phyloP scores from a whole-genome alignment of 2,329 filamentous ascomycete species.

The Sclerotinia glacialis region DNA sequence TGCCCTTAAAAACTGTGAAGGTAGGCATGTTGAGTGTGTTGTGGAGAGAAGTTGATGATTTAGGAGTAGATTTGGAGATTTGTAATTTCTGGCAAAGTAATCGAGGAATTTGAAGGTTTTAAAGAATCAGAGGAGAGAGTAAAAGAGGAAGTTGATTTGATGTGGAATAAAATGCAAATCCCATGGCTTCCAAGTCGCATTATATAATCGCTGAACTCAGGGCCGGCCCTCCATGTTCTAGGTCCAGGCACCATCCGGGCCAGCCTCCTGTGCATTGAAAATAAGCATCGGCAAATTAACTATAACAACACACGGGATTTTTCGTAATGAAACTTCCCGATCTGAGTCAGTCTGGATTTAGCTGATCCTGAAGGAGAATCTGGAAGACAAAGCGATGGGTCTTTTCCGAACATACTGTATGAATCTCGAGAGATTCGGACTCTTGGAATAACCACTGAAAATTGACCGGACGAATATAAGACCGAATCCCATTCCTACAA shows the following conservation, averaged over 20 bases:
- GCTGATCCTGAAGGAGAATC: background rate
- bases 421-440: no score
- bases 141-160: constrained; percentile 14
- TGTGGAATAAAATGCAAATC: background rate
- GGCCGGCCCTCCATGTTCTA: constrained; percentile 2
- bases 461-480: no score
- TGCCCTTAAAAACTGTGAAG: constrained; percentile 27
- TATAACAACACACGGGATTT: background rate
- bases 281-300: background rate
- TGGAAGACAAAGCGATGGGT: background rate
- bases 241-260: background rate
- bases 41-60: background rate
- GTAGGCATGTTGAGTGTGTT: constrained; percentile 20
- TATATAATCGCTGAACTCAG: constrained; percentile 17
- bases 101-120: background rate
- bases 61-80: background rate
- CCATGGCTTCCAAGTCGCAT: background rate
- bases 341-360: background rate
- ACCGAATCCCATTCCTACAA: no score
- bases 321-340: background rate
- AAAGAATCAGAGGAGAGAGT: background rate
- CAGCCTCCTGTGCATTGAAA: background rate
- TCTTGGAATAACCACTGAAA: no score
- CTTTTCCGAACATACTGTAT: background rate
- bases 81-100: constrained; percentile 3